Evolutionary conservation across 306 rosid species (phyloP).

Genomic region (Corylus heterophylla): DNA sequence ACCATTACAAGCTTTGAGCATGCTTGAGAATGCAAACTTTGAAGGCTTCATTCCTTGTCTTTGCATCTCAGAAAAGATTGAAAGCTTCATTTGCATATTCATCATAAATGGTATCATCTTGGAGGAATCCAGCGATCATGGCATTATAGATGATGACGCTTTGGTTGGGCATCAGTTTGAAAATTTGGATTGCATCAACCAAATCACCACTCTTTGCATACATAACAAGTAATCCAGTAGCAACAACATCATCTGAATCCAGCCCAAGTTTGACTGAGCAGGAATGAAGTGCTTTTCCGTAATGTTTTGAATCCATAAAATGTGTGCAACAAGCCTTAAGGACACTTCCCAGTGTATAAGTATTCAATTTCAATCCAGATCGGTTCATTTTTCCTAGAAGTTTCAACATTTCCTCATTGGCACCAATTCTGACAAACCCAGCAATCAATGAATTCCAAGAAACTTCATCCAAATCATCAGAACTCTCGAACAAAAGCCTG

Average conservation of each 20-base stretch:
- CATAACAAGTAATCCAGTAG: constrained; percentile 60
- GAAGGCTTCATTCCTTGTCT: constrained; percentile 49
- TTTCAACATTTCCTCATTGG: constrained; percentile 29
- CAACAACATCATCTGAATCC: constrained; percentile 46
- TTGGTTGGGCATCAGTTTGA: constrained; percentile 26
- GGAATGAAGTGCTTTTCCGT: constrained; percentile 51
- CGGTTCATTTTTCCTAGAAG: constrained; percentile 48
- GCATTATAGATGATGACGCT: constrained; percentile 51
- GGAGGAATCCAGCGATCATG: constrained; percentile 56
- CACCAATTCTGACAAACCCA: constrained; percentile 46
- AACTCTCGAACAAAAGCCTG: constrained; percentile 48
- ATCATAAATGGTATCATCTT: constrained; percentile 22
- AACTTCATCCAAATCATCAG: constrained; percentile 39
- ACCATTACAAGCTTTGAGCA: constrained; percentile 47
- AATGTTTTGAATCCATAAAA: constrained; percentile 14
- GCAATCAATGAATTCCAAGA: constrained; percentile 61
- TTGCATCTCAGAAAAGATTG: constrained; percentile 48
- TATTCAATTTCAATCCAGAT: constrained; percentile 38
- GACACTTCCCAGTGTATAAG: constrained; percentile 56
- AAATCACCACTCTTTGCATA: constrained; percentile 54
- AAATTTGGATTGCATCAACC: constrained; percentile 39
- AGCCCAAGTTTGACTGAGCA: constrained; percentile 42
- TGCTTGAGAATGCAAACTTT: constrained; percentile 53
- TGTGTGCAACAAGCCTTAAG: constrained; percentile 44
- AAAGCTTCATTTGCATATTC: constrained; percentile 38